A percentile compares a stretch with the other conserved stretches of the same genome.
Evolutionary conservation across 1,284 basidiomycete genomes (phyloP).

Genomic region (Cryptococcus sp.): DNA sequence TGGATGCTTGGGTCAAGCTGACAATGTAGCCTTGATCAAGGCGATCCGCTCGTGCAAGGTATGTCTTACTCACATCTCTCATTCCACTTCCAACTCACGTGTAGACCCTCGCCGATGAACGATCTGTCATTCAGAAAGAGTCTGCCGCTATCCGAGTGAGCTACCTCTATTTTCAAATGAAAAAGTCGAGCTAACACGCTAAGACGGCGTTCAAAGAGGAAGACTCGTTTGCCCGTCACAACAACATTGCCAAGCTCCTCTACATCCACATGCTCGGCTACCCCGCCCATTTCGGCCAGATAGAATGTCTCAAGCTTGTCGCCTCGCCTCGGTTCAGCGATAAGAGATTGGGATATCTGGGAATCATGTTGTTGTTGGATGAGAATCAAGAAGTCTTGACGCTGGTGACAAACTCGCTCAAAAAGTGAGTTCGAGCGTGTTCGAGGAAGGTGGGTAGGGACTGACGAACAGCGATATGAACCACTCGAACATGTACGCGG

Average conservation of each 20-base stretch:
- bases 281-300: conserved; percentile 98
- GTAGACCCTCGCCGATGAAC: conserved; percentile 96
- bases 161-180: background rate
- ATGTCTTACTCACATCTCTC: conserved; percentile 8
- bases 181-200: conserved; percentile 1
- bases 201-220: conserved; percentile 95
- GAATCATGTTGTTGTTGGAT: conserved; percentile 95
- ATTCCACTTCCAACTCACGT: conserved; percentile 2
- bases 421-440: conserved; percentile 68
- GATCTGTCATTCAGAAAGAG: conserved; percentile 95
- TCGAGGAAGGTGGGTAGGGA: background rate
- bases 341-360: conserved; percentile 93
- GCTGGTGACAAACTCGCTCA: conserved; percentile 94
- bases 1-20: conserved; percentile 17
- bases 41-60: conserved; percentile 91
- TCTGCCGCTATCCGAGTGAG: conserved; percentile 80
- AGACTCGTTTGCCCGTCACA: conserved; percentile 84
- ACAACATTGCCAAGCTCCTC: conserved; percentile 96
- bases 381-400: conserved; percentile 98
- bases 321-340: conserved; percentile 96
- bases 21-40: conserved; percentile 74
- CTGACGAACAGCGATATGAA: conserved; percentile 81
- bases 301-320: conserved; percentile 98
- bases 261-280: conserved; percentile 99
- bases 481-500: conserved; percentile 98